Base-by-base conservation (phyloP, 2,329 filamentous ascomycete genomes). In the Lasiodiplodia sp. region DNA sequence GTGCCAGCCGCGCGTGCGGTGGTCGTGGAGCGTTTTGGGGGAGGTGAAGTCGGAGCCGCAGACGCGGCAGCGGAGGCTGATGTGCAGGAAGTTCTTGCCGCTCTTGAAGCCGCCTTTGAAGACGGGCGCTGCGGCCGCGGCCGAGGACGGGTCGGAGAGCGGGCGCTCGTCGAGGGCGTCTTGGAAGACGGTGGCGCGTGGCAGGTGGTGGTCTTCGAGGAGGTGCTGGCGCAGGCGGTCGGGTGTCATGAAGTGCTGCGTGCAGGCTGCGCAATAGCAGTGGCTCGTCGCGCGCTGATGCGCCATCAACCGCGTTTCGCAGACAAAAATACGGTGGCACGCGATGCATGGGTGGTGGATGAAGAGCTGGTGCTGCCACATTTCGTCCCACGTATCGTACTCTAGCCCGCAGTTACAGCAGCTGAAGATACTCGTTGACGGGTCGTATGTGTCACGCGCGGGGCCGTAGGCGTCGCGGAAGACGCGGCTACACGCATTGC, bases 1-100 rank as follows among this genome's bases (percentile, higher is more conserved):
- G 40, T 68, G 67, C 67, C 58, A 58, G 49, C 67, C 67, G 49
- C 67, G 58, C 18, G 67, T 68, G 38, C 67, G 67, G 40, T 68
- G 67, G 67, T 65, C 67, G 58, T 68, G 67, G 28, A 68, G 67
- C n/a, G 67, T 68, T 52, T 68, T 68, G 12, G 67, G 67, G 6
- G 31, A 44, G 28, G 67, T 68, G 51, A 68, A 68, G n/a, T 68
- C 58, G 10, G 44, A 31, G 8, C 58, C 67, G 58, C 67, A 68
- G 28, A 65, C 21, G 16, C 67, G 49, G 38, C 67, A 68, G 51
- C 67, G 49, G 38, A 68, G 31, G 37, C 38, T 28, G 38, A 68
- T 38, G 67, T 68, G 58, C 51, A 68, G 38, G 58, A 68, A 68
- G 40, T 68, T 68, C 49, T 44, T 62, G 52, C 67, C 67, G 1